Base-by-base conservation (phyloP, 768 basidiomycete species). In the Trametes maxima region DNA sequence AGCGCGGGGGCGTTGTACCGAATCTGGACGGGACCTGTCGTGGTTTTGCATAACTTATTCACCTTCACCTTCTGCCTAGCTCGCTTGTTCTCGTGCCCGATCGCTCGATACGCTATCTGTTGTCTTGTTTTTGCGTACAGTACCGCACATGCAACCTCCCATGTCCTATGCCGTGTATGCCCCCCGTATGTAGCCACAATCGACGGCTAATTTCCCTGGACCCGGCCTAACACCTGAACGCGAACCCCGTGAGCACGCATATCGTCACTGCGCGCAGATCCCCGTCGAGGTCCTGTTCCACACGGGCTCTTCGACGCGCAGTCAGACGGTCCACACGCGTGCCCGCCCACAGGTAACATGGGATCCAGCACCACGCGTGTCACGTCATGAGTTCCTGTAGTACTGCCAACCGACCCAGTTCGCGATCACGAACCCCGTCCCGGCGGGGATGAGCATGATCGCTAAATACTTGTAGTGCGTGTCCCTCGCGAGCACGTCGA, bases 321-420 rank as follows among this genome's bases (percentile, higher is more conserved):
- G 28, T 33, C 28, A 33, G 28, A 33, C 28, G 28, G 28, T 3
- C 3, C 28, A 33, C 28, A 8, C 28, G 8, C 28, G 28, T 8
- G 28, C 28, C 28, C 28, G 8, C 28, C 8, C 28, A 8, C 28
- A 8, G 28, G 28, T 33, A 33, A 33, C 28, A 33, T 8, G 28
- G 28, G 28, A 33, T 33, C 28, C 28, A 33, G 28, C 8, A 33
- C 28, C 28, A 33, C 28, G 28, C 28, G 3, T 33, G 3, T 33
- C 74, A 95, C n/a, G 11, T 84, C 74, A 95, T 12, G 94, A 93
- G 73, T 95, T 94, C 45, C 90, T 86, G 72, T 93, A 98, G 74
- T 94, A 97, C 74, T 98, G 94, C 94, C 95, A 98, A 43, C 95
- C 95, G 40, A 96, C 92, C 96, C 96, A 98, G 69, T 98, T 98